These are phyloP conservation scores for Fomitopsis betulina DNA, from an alignment of 1,284 basidiomycete species.

Conservation along the genomic window DNA sequence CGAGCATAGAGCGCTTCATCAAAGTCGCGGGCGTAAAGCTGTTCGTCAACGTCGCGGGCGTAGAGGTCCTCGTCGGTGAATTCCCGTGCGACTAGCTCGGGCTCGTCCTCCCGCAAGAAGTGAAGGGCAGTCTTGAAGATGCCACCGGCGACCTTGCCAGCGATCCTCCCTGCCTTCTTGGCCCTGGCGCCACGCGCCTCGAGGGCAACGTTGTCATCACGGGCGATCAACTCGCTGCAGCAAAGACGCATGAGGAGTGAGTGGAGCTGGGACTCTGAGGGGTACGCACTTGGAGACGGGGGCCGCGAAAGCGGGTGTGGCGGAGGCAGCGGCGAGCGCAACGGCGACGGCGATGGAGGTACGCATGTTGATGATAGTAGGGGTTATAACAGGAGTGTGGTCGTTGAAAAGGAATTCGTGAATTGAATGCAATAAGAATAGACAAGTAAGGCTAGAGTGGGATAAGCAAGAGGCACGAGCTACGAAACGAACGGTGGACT, in stretches of 20 bases:
- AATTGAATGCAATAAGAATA: conserved; percentile 4
- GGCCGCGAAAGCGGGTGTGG: not conserved
- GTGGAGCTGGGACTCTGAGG: not conserved
- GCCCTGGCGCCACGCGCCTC: not conserved
- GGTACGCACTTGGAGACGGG: not conserved
- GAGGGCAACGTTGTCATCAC: not conserved
- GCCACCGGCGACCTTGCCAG: not conserved
- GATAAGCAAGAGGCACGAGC: not conserved
- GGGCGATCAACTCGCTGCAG: not conserved
- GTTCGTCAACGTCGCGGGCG: not conserved
- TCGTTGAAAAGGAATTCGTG: conserved; percentile 1
- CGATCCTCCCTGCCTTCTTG: not conserved
- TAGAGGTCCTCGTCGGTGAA: not conserved
- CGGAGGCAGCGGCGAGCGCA: conserved; percentile 1
- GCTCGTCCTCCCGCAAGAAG: not conserved
- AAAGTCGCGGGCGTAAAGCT: not conserved
- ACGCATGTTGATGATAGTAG: not conserved
- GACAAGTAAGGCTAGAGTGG: conserved; percentile 1
- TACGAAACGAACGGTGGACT: not conserved
- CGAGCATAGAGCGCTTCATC: not conserved
- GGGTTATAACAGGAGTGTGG: not conserved
- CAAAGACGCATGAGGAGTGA: not conserved
- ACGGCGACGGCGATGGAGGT: not conserved
- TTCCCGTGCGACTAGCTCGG: not conserved
- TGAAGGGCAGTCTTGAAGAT: not conserved